Evolutionary conservation across 2,329 filamentous ascomycete genomes (phyloP).

Genomic region (Calonectria pseudoturangicola): DNA sequence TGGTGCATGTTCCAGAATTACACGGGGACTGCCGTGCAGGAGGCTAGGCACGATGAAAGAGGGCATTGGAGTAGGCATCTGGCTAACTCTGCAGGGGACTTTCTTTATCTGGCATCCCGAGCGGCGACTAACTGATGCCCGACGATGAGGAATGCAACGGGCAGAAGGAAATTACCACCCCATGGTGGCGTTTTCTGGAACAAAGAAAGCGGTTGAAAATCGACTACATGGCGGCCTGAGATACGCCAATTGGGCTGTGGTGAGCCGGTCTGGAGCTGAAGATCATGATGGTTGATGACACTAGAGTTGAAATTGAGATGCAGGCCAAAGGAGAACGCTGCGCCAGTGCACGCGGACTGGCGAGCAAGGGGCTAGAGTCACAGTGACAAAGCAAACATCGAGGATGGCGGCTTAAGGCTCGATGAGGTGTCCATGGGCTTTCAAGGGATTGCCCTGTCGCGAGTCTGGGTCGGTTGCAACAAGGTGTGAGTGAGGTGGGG

Average conservation of each 20-base stretch:
- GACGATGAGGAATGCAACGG: constrained; percentile 12
- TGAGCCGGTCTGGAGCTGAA: constrained; percentile 23
- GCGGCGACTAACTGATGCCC: constrained; percentile 9
- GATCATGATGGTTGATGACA: constrained; percentile 31
- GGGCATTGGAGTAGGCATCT: constrained; percentile 8
- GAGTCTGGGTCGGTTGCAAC: background rate
- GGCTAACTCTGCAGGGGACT: background rate
- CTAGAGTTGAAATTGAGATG: constrained; percentile 23
- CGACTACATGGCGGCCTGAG: constrained; percentile 41
- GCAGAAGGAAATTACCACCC: constrained; percentile 10
- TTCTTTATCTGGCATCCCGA: constrained; percentile 12
- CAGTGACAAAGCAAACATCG: constrained; percentile 31
- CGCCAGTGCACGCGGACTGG: constrained; percentile 13
- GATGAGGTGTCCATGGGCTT: constrained; percentile 44
- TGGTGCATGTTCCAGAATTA: constrained; percentile 31
- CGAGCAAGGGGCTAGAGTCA: constrained; percentile 14
- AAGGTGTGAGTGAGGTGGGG: constrained; percentile 13
- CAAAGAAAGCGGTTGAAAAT: constrained; percentile 14
- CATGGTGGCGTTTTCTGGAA: constrained; percentile 8
- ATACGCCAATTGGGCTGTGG: constrained; percentile 45
- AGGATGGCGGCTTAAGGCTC: constrained; percentile 48
- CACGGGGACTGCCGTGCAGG: constrained; percentile 12
- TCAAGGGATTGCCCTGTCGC: constrained; percentile 48
- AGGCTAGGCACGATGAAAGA: background rate
- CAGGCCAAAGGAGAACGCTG: background rate